Percentiles rank a stretch among this genome's conserved stretches.
phyloP scores from a whole-genome alignment of 768 basidiomycete genomes.

The Russula abietina region DNA sequence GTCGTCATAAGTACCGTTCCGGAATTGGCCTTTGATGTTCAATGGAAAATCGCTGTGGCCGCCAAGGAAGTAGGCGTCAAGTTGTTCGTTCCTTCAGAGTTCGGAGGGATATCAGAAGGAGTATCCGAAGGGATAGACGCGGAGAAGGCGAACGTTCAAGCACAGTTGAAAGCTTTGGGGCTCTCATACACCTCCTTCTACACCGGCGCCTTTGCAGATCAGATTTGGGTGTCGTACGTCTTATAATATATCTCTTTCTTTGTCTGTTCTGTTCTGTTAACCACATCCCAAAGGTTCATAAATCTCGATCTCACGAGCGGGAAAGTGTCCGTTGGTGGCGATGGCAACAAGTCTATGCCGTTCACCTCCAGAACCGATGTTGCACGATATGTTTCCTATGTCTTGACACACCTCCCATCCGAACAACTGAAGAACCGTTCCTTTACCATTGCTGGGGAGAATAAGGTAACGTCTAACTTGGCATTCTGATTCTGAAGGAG shows the following conservation, averaged over 20 bases:
- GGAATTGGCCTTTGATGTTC: not conserved
- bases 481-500: not conserved
- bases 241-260: not conserved
- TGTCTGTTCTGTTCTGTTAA: not conserved
- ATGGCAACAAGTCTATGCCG: constrained; percentile 22
- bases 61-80: constrained; percentile 18
- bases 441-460: not conserved
- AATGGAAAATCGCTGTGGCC: constrained; percentile 5
- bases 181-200: constrained; percentile 15
- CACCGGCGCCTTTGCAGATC: constrained; percentile 11
- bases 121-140: not conserved
- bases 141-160: not conserved
- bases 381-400: not conserved
- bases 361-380: constrained; percentile 16
- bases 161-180: not conserved
- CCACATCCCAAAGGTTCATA: not conserved
- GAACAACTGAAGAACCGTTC: not conserved
- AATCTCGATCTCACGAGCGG: constrained; percentile 14
- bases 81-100: not conserved
- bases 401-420: not conserved
- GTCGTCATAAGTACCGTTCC: constrained; percentile 19
- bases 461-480: not conserved
- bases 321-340: constrained; percentile 21
- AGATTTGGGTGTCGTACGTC: not conserved
- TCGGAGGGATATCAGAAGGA: not conserved